Evolutionary conservation across 306 rosid genomes (phyloP).

Genomic region (Prunus mira): DNA sequence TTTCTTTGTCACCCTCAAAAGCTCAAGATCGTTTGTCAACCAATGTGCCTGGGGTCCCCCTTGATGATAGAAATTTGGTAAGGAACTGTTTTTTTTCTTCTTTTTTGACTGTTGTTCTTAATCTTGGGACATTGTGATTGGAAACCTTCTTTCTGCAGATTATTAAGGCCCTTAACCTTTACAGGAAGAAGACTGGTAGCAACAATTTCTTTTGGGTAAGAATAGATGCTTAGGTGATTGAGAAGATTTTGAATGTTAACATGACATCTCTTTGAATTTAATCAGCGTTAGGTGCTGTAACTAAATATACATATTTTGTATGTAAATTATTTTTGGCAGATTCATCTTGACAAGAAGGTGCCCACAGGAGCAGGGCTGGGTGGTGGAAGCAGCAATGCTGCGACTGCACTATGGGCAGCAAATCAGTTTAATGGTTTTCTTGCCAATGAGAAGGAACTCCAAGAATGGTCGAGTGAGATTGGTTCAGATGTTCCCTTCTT

Average conservation of each 20-base stretch:
- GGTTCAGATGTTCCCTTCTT: constrained; percentile 98
- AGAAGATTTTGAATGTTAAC: not conserved
- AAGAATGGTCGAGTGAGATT: constrained; percentile 97
- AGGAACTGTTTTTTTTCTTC: constrained; percentile 10
- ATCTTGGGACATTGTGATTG: constrained; percentile 9
- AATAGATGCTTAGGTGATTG: not conserved
- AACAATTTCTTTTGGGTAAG: constrained; percentile 89
- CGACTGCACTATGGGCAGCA: constrained; percentile 98
- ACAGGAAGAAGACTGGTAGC: constrained; percentile 83
- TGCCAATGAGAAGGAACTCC: constrained; percentile 87
- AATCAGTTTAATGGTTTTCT: constrained; percentile 76
- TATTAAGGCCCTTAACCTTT: constrained; percentile 93
- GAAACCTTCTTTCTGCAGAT: constrained; percentile 52
- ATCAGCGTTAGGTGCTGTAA: not conserved
- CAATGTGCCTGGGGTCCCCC: constrained; percentile 88
- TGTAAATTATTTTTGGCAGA: constrained; percentile 45
- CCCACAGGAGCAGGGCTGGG: constrained; percentile 99
- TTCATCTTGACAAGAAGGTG: constrained; percentile 89
- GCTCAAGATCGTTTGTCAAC: constrained; percentile 71
- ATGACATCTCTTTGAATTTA: not conserved
- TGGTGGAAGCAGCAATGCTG: constrained; percentile 99
- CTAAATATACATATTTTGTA: not conserved
- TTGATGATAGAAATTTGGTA: constrained; percentile 90
- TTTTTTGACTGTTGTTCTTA: not conserved
- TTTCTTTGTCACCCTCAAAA: constrained; percentile 83